Percentiles rank a stretch among this genome's conserved stretches.
phyloP scores from a whole-genome alignment of 2,329 filamentous ascomycete genomes.

The Coniochaeta pulveracea region DNA sequence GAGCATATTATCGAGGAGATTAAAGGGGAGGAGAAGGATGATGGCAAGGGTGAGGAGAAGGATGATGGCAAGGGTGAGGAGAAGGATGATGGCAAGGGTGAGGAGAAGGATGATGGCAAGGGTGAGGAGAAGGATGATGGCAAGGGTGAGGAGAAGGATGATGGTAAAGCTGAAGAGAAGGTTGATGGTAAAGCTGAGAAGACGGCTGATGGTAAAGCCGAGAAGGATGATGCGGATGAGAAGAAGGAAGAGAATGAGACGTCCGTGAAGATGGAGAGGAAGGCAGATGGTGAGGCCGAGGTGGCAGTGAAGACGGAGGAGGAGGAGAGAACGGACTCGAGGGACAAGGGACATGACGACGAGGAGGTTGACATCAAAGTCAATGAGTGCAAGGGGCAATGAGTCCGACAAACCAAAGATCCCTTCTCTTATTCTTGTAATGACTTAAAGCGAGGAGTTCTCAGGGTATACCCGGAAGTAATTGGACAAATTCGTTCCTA shows the following conservation, averaged over 20 bases:
- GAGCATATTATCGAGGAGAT: conserved; percentile 3
- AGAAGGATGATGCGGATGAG: neutral
- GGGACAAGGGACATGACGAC: neutral
- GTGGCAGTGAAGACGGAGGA: neutral
- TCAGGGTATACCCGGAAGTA: too few species aligned
- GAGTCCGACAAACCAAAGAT: too few species aligned
- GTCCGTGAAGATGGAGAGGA: neutral
- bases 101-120: conserved; percentile 1
- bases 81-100: conserved; percentile 2
- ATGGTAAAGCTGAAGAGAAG: neutral
- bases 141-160: neutral
- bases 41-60: conserved; percentile 3
- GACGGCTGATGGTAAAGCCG: conserved; percentile 4
- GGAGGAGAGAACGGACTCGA: neutral
- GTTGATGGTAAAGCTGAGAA: conserved; percentile 4
- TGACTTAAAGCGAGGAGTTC: too few species aligned
- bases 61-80: conserved; percentile 2
- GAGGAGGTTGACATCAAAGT: too few species aligned
- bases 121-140: neutral
- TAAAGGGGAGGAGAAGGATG: conserved; percentile 2
- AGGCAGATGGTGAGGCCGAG: neutral
- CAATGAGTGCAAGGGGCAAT: too few species aligned
- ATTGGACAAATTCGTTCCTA: too few species aligned
- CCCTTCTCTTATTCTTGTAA: too few species aligned
- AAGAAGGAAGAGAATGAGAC: conserved; percentile 1